Conservation (phyloP, 73 alveolate species). For the Tetrahymena malaccensis region DNA sequence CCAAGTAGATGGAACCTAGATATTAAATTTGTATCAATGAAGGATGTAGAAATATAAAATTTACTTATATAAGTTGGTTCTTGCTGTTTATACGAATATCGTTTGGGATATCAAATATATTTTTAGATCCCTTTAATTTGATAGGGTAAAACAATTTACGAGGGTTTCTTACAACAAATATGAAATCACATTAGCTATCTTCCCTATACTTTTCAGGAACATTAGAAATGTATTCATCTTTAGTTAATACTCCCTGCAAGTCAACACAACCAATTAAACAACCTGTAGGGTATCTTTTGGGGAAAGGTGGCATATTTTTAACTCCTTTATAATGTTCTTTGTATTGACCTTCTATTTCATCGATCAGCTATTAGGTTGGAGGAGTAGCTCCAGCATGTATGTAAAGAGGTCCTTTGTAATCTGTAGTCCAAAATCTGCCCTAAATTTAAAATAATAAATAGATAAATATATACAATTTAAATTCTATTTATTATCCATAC, state of each 20-base stretch:
- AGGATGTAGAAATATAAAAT: not conserved
- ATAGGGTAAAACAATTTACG: constrained; percentile 56
- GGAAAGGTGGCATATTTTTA: constrained; percentile 54
- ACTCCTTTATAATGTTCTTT: constrained; percentile 35
- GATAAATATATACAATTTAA: not conserved
- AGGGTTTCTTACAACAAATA: constrained; percentile 67
- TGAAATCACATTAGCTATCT: constrained; percentile 49
- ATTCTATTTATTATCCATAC: constrained; percentile 24
- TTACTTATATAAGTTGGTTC: not conserved
- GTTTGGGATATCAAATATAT: not conserved
- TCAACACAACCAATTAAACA: constrained; percentile 68
- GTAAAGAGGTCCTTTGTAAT: constrained; percentile 70
- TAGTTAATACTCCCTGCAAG: constrained; percentile 50
- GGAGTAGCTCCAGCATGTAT: constrained; percentile 67
- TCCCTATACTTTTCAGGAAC: constrained; percentile 51
- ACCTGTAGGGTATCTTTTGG: constrained; percentile 68
- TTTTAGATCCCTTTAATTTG: constrained; percentile 48
- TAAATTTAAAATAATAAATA: constrained; percentile 9
- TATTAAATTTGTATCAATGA: not conserved
- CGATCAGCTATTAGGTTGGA: constrained; percentile 51
- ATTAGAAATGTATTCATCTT: constrained; percentile 45
- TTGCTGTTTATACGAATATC: not conserved
- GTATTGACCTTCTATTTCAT: constrained; percentile 45
- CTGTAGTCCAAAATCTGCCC: constrained; percentile 70
- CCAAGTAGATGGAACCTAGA: not conserved